Percentiles rank a stretch among this genome's conserved stretches.
Conservation (phyloP, 805 yeast genomes). For the Lachancea sp. region DNA sequence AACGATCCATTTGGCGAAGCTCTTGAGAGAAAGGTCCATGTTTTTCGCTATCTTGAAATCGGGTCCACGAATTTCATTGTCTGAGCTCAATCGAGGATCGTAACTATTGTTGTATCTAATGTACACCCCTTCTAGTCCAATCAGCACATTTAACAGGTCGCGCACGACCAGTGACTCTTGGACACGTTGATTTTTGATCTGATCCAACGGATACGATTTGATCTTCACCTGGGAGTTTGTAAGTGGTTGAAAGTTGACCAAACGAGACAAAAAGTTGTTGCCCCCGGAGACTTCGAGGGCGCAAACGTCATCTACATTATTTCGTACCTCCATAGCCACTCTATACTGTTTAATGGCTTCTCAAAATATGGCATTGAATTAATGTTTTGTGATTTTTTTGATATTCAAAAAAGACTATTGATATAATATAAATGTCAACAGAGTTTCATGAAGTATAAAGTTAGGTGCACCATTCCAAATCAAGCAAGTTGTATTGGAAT, state of each 20-base stretch:
- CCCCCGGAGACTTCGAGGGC: not conserved
- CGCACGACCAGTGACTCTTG: constrained; percentile 70
- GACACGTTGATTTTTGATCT: constrained; percentile 40
- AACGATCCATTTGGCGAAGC: constrained; percentile 55
- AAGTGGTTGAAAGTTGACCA: constrained; percentile 9
- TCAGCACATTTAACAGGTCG: constrained; percentile 61
- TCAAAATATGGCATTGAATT: not conserved
- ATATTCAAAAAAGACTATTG: not conserved
- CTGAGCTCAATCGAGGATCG: constrained; percentile 35
- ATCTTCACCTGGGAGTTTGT: constrained; percentile 25
- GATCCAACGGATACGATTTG: constrained; percentile 42
- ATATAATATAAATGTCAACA: not conserved
- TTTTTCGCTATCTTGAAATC: constrained; percentile 66
- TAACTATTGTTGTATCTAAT: constrained; percentile 61
- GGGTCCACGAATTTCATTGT: constrained; percentile 38
- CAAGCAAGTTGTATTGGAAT: too few relatives aligned
- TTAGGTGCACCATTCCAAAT: too few relatives aligned
- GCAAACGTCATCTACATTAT: not conserved
- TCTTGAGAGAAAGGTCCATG: constrained; percentile 67
- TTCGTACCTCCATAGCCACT: constrained; percentile 7
- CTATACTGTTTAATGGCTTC: not conserved
- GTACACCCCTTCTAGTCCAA: constrained; percentile 74
- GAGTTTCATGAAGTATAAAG: not conserved
- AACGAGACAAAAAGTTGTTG: constrained; percentile 3
- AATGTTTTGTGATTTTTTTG: constrained; percentile 1